phyloP scores from a whole-genome alignment of 179 eudicot genomes.

The Dionaea muscipula region DNA sequence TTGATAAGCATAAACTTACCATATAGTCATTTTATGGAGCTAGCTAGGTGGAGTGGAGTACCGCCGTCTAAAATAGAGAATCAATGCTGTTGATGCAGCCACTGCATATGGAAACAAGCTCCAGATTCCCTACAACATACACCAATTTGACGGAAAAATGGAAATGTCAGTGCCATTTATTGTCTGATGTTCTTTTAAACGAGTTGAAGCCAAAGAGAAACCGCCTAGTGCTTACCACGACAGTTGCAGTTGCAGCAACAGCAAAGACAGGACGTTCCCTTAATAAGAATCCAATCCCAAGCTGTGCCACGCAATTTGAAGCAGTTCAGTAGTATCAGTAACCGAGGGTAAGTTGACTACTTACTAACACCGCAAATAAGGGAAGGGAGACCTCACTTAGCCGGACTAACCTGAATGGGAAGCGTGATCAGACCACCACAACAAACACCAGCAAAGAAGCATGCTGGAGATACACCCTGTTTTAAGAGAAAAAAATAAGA shows the following conservation, averaged over 20 bases:
- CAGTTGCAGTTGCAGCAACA: constrained; percentile 71
- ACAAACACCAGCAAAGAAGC: constrained; percentile 87
- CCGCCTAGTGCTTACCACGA: constrained; percentile 56
- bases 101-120: constrained; percentile 59
- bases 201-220: not conserved
- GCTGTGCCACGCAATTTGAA: constrained; percentile 31
- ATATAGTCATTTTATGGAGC: too few relatives aligned
- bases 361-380: too few relatives aligned
- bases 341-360: too few relatives aligned
- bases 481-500: not conserved
- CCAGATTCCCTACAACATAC: constrained; percentile 54
- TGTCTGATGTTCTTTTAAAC: not conserved
- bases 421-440: constrained; percentile 80
- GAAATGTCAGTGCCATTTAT: not conserved
- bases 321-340: too few relatives aligned
- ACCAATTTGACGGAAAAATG: not conserved
- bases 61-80: constrained; percentile 43
- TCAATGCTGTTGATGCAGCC: constrained; percentile 64
- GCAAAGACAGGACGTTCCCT: constrained; percentile 80
- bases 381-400: not conserved
- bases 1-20: too few relatives aligned
- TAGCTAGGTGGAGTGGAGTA: constrained; percentile 34
- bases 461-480: constrained; percentile 80
- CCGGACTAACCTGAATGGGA: constrained; percentile 55
- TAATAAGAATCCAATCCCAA: constrained; percentile 67